Conservation (phyloP, 495 filamentous ascomycete genomes). For the Tuber umbilicatum region DNA sequence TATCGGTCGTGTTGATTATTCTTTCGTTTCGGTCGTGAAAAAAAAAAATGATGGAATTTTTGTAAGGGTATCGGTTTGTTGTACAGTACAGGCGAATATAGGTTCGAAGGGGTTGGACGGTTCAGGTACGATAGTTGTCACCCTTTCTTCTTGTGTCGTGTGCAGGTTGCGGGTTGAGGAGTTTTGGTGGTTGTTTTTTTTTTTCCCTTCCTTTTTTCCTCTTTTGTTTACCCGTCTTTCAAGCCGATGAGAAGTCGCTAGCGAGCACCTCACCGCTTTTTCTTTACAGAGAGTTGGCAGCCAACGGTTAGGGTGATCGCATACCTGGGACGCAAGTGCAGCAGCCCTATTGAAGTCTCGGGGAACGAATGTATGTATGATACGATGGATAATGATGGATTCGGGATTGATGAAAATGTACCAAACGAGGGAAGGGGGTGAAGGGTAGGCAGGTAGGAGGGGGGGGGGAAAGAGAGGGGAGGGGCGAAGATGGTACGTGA, state of each 20-base stretch:
- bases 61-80: slow-evolving; percentile 28
- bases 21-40: slow-evolving; percentile 32
- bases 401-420: not conserved
- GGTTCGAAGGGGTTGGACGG: not conserved
- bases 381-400: slow-evolving; percentile 24
- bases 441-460: too few relatives aligned
- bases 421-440: slow-evolving; percentile 7
- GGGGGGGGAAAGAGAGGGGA: slow-evolving; percentile 17
- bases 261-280: slow-evolving; percentile 30
- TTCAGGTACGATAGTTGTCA: slow-evolving; percentile 10
- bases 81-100: slow-evolving; percentile 16
- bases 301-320: slow-evolving; percentile 31
- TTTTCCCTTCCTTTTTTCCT: slow-evolving; percentile 5
- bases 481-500: slow-evolving; percentile 14
- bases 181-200: slow-evolving; percentile 10
- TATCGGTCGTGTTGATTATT: slow-evolving; percentile 26
- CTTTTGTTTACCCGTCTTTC: slow-evolving; percentile 22
- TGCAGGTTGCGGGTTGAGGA: not conserved
- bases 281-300: slow-evolving; percentile 33
- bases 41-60: slow-evolving; percentile 14
- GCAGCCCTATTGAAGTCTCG: slow-evolving; percentile 33
- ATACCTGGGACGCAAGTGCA: slow-evolving; percentile 26
- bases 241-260: slow-evolving; percentile 26
- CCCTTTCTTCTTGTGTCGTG: not conserved
- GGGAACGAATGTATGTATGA: slow-evolving; percentile 18